Conservation (phyloP, 1,139 yeast genomes). For the Candida sojae region DNA sequence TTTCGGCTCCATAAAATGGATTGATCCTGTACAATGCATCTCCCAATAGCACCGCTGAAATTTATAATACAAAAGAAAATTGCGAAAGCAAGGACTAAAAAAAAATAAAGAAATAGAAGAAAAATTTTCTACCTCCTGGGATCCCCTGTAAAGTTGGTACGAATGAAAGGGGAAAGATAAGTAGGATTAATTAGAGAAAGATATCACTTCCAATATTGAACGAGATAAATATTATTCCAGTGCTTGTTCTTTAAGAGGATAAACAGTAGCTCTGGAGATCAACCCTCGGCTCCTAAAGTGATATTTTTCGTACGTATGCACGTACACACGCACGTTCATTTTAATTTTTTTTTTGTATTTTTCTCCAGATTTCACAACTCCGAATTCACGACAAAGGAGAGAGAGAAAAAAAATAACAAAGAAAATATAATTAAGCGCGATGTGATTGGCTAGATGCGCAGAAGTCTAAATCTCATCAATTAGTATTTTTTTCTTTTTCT, state of each 20-base stretch:
- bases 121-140: background rate
- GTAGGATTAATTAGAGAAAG: too few species aligned
- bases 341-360: background rate
- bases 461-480: background rate
- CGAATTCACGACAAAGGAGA: background rate
- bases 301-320: background rate
- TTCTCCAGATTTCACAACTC: constrained; percentile 2
- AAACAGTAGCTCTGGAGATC: too few species aligned
- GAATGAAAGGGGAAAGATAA: too few species aligned
- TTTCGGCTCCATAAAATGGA: constrained; percentile 11
- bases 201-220: too few species aligned
- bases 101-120: background rate
- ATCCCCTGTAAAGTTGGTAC: background rate
- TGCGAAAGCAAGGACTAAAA: background rate
- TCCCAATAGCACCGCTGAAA: constrained; percentile 4
- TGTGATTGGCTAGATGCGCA: background rate
- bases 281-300: too few species aligned
- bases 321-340: background rate
- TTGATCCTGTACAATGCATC: constrained; percentile 1
- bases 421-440: background rate
- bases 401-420: background rate
- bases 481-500: too few species aligned
- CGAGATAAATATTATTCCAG: too few species aligned
- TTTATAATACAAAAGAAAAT: constrained; percentile 4
- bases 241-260: too few species aligned